Evolutionary conservation across 1,284 basidiomycete genomes (phyloP), one percentile per base, ranked within the genome.

Genomic region (Golubevia sp.): DNA sequence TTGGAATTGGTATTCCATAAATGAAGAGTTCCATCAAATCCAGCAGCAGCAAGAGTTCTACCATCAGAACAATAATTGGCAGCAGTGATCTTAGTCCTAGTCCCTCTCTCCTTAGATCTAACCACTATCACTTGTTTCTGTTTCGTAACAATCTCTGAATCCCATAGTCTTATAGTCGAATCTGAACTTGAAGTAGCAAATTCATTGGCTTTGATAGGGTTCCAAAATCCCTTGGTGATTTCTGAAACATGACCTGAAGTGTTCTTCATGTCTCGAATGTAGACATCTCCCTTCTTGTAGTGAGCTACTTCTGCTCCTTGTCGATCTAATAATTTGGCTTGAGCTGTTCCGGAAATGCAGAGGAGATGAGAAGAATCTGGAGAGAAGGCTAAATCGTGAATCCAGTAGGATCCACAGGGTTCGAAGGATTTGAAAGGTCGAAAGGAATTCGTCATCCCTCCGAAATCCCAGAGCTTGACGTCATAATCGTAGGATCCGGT

Each of bases 391-490:
- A 81, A 59, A 26, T 81, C 71, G 15, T 78, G 58, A 2, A 82
- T 58, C 30, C 30, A 34, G 85, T 99, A 97, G 72, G 90, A 92
- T 64, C 92, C 94, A 63, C 91, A 90, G 63, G 94, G 92, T 84
- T 99, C 94, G 88, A 92, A 98, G 68, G 89, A 92, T 85, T 94
- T 92, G 88, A 99, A 99, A 15, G 97, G 95, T 82, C 92, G 92
- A 84, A 91, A 88, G 3, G 84, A 71, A 68, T 88, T 86, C 75
- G 92, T 91, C 96, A 99, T 99, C 5, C 97, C 97, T 76, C 96
- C 97, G 85, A 99, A 99, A 85, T 99, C 97, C 95, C 95, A 99
- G 58, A 99, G 85, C 85, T 98, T 98, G 85, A 92, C 91, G 84
- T 96, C 93, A 80, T 98, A 98, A 85, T 99, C 97, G 84, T 97